phyloP scores from a whole-genome alignment of 345 rosid genomes.

The Eucalyptus globulus region DNA sequence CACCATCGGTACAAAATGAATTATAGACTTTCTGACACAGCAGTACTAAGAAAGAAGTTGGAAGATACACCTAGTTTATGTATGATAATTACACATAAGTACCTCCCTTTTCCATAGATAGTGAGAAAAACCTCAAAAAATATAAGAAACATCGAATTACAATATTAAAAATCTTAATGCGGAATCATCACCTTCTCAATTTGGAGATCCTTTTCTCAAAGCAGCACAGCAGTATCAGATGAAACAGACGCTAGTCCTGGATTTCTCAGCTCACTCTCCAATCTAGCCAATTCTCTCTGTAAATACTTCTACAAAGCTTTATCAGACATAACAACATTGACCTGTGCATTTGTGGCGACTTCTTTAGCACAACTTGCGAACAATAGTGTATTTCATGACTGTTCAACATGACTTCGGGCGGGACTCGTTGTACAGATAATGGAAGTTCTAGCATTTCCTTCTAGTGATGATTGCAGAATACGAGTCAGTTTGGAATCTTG shows the following conservation, averaged over 20 bases:
- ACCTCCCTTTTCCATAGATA: too few relatives aligned
- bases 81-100: too few relatives aligned
- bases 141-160: background rate
- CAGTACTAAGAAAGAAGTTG: too few relatives aligned
- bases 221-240: constrained; percentile 29
- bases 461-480: too few relatives aligned
- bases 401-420: too few relatives aligned
- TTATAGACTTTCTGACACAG: too few relatives aligned
- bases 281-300: constrained; percentile 74
- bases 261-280: constrained; percentile 60
- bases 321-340: constrained; percentile 82
- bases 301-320: constrained; percentile 77
- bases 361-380: constrained; percentile 93
- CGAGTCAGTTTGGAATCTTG: too few relatives aligned
- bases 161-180: background rate
- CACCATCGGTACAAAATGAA: fast-evolving
- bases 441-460: too few relatives aligned
- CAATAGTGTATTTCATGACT: constrained; percentile 73
- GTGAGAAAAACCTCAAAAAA: too few relatives aligned
- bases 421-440: too few relatives aligned
- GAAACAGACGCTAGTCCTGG: constrained; percentile 19
- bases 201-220: constrained; percentile 68
- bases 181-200: constrained; percentile 51
- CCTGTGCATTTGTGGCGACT: constrained; percentile 80
- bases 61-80: too few relatives aligned